Base-by-base conservation (phyloP, 352 stramenopile species). In the Pythium chondricola region DNA sequence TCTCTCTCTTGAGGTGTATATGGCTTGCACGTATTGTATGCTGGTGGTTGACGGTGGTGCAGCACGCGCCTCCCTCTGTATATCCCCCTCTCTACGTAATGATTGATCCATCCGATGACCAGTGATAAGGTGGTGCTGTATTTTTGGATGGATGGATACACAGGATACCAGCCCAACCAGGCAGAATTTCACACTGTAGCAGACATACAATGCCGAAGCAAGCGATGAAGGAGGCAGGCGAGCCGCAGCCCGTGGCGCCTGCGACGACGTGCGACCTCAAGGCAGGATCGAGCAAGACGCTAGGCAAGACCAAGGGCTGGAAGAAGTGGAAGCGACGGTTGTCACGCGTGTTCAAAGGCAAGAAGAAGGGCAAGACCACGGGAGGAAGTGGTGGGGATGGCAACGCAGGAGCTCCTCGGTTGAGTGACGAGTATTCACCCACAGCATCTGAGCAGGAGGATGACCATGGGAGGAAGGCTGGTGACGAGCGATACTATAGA, bases 301-400 rank as follows among this genome's bases (percentile, higher is more conserved):
- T 30, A 10, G n/a, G 13, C 7, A 62, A 62, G 35, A 39, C 47
- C 21, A 62, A 56, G 35, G 54, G 54, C 18, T 62, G 54, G 54
- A 56, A 56, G 27, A 62, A 62, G 29, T 62, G 54, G 54, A 62
- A 44, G 30, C 46, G 47, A 13, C 46, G 42, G 6, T 20, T 62
- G 14, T 62, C 54, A 0, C 32, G 30, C 1, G 54, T 52, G 13
- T 53, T 59, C 35, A 51, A 46, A n/a, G 43, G 43, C 42, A 58
- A 52, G 27, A 58, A 52, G 27, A 51, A 47, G 43, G 10, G 24
- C 6, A 48, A 48, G 18, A 18, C 26, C 4, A 2, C 20, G 2
- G 10, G 4, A 16, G 20, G 6, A 26, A 43, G 21, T 16, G 38
- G 21, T 2, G 3, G 18, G 38, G 13, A 24, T 21, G 16, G 20